Evolutionary conservation across 2,329 filamentous ascomycete species (phyloP).

Genomic region (Epicoccum nigrum): DNA sequence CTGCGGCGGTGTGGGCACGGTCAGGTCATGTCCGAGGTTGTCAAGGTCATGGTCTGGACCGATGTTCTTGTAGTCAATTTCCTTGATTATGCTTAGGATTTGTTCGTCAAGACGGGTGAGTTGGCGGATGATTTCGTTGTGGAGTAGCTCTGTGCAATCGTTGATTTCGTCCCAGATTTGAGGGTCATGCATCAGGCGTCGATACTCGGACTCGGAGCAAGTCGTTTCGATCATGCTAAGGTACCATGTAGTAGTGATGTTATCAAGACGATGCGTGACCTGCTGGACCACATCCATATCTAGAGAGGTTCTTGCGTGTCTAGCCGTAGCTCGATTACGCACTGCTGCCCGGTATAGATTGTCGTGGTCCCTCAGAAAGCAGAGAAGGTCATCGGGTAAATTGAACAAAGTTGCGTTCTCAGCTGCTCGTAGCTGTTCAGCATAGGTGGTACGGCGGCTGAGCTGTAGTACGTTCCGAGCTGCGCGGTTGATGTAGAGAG

Average conservation of each 20-base stretch:
- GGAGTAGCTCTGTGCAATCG: not conserved
- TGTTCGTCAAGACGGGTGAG: not conserved
- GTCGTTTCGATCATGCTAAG: conserved; percentile 2
- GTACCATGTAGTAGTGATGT: conserved; percentile 6
- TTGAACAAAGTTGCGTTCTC: conserved; percentile 2
- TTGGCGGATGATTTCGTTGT: not conserved
- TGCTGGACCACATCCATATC: conserved; percentile 3
- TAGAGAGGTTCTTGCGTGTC: not conserved
- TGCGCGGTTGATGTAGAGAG: conserved; percentile 2
- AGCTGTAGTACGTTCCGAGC: not conserved
- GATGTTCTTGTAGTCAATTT: conserved; percentile 13
- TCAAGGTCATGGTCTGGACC: conserved; percentile 12
- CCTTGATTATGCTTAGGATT: not conserved
- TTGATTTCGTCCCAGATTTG: not conserved
- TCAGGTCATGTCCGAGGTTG: conserved; percentile 11
- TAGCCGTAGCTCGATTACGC: not conserved
- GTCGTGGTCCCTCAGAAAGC: conserved; percentile 13
- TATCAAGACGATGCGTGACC: not conserved
- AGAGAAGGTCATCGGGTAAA: not conserved
- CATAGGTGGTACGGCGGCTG: conserved; percentile 1
- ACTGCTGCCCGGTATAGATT: conserved; percentile 6
- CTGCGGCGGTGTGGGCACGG: not conserved
- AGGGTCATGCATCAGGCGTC: conserved; percentile 1
- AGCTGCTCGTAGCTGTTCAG: not conserved
- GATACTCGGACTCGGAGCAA: not conserved